Conservation (phyloP, 2,329 filamentous ascomycete species). For the Pseudogymnoascus destructans region DNA sequence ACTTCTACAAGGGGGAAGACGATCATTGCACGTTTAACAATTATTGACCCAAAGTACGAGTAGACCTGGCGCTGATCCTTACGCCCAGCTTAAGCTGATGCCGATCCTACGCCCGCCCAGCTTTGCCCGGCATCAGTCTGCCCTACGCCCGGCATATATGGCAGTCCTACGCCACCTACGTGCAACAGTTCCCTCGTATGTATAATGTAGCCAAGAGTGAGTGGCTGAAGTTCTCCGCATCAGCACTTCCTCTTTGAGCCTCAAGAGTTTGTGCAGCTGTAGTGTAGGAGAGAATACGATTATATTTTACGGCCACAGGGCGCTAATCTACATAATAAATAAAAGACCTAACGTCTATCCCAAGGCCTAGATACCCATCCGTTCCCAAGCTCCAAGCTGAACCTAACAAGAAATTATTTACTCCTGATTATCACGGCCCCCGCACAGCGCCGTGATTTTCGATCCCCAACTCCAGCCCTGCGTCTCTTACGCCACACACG, state of each 20-base stretch:
- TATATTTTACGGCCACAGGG: not conserved
- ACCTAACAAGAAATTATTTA: not conserved
- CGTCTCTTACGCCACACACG: not conserved
- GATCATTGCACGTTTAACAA: no score
- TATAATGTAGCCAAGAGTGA: not conserved
- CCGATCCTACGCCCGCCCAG: no score
- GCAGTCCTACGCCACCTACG: no score
- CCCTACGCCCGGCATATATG: no score
- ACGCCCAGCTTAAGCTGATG: no score
- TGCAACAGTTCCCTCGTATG: no score
- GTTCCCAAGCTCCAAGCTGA: not conserved
- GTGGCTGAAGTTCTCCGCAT: not conserved
- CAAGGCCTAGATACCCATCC: not conserved
- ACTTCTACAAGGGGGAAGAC: no score
- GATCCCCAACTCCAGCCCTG: not conserved
- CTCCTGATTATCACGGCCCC: not conserved
- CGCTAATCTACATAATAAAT: not conserved
- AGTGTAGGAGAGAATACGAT: not conserved
- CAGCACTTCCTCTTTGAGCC: not conserved
- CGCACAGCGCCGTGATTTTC: not conserved
- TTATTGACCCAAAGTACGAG: no score
- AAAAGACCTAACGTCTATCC: not conserved
- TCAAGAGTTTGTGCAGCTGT: not conserved
- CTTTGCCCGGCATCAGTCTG: no score
- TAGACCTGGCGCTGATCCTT: no score